A percentile compares a stretch with the other conserved stretches of the same genome.
These are phyloP conservation scores for Gossypium raimondii DNA, from an alignment of 345 rosid species.

Conservation along the genomic window DNA sequence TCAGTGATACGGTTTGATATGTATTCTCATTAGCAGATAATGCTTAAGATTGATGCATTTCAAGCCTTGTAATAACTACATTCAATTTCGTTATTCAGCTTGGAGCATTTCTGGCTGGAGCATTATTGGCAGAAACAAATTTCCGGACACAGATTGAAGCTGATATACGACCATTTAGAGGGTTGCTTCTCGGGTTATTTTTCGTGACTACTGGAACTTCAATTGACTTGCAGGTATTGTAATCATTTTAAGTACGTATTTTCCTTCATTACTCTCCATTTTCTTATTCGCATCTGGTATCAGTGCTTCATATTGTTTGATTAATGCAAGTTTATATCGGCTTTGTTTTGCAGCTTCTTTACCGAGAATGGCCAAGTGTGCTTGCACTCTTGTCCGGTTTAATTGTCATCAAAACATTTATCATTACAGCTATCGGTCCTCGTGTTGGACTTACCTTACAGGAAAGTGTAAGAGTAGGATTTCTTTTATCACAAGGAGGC, in stretches of 20 bases:
- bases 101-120: conserved; percentile 98
- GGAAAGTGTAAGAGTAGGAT: conserved; percentile 89
- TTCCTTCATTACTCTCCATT: background rate
- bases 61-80: conserved; percentile 11
- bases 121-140: conserved; percentile 91
- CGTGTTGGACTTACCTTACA: conserved; percentile 85
- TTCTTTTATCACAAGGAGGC: conserved; percentile 96
- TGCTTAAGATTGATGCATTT: conserved; percentile 12
- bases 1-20: conserved; percentile 81
- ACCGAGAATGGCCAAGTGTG: conserved; percentile 93
- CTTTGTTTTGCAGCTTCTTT: conserved; percentile 54
- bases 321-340: conserved; percentile 4
- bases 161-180: conserved; percentile 96
- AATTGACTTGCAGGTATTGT: conserved; percentile 77
- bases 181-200: conserved; percentile 90
- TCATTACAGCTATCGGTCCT: conserved; percentile 86
- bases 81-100: conserved; percentile 47
- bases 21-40: conserved; percentile 10
- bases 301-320: background rate
- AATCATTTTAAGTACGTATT: background rate
- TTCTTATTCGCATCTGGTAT: background rate
- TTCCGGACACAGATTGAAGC: conserved; percentile 97
- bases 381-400: conserved; percentile 87
- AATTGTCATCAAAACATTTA: conserved; percentile 81
- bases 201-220: conserved; percentile 96